Percentiles rank a stretch among this genome's conserved stretches.
phyloP scores from a whole-genome alignment of 2,329 filamentous ascomycete species.

The Zymoseptoria tritici region DNA sequence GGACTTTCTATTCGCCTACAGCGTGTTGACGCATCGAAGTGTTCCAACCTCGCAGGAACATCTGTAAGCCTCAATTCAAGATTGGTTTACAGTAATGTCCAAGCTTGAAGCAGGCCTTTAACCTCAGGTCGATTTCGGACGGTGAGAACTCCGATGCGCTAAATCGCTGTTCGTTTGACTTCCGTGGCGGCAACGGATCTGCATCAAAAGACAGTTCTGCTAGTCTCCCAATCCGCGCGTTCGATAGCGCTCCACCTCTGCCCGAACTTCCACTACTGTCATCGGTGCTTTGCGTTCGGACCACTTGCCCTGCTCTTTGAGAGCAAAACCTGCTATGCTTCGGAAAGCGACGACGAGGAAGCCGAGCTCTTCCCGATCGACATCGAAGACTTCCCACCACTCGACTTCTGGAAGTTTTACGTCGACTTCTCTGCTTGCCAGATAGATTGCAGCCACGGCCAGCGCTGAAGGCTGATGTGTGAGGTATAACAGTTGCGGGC shows the following conservation, averaged over 20 bases:
- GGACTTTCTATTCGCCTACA: no score
- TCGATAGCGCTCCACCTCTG: conserved; percentile 45
- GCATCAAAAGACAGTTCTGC: no score
- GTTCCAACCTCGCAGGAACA: no score
- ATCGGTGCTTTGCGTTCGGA: conserved; percentile 47
- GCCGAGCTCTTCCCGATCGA: conserved; percentile 86
- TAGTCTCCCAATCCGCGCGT: conserved; percentile 4
- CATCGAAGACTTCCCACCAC: conserved; percentile 99
- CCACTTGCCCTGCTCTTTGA: conserved; percentile 51
- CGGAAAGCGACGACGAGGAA: conserved; percentile 82
- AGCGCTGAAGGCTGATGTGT: conserved; percentile 85
- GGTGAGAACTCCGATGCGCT: no score
- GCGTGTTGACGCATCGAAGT: no score
- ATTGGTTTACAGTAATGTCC: no score
- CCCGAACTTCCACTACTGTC: conserved; percentile 50
- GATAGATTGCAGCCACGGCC: conserved; percentile 82
- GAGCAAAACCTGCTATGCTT: conserved; percentile 66
- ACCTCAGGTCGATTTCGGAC: no score
- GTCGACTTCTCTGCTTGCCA: conserved; percentile 69
- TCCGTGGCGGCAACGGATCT: neutral
- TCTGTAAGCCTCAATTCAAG: no score
- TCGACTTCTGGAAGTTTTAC: conserved; percentile 73
- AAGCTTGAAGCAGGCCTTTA: no score
- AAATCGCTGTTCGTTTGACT: neutral
- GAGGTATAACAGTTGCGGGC: conserved; percentile 80